Base-by-base conservation (phyloP, 2,329 filamentous ascomycete species). In the Fusarium irregulare region DNA sequence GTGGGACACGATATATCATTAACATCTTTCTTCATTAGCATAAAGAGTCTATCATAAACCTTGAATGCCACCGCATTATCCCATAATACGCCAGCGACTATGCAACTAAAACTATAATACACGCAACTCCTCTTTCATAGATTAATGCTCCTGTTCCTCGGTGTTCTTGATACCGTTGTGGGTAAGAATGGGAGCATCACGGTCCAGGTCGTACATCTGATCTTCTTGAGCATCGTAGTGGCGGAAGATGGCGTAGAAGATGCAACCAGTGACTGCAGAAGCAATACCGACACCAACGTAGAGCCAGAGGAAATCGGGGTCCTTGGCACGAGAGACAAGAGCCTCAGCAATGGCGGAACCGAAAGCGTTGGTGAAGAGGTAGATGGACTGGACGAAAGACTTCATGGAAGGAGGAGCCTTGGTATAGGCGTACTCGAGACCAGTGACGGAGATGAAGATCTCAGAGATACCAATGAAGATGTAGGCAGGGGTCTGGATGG, bases 391-490 rank as follows among this genome's bases (percentile, higher is more conserved):
- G 30, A 88, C 82, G 82, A 88, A 88, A 1, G 86, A 88, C 77
- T 89, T 87, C 89, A 93, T 92, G 76, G 84, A 88, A 44, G 86
- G 85, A 3, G 91, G 91, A 0, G 91, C 91, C 79, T 93, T 92
- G 74, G 89, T 92, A 79, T 89, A 93, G 20, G 90, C 91, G 71
- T 93, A 92, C 77, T 93, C 91, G 13, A 92, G 85, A 65, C 88
- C 88, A 2, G 90, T 91, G 65, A 93, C 88, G 13, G 87, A 90
- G 48, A 87, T 87, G 73, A 90, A 87, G 60, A 90, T 89, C 76
- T 91, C 88, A 0, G 86, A 83, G 16, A 88, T 78, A 21, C 85
- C 87, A 28, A 89, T 86, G 48, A 89, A 82, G 49, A 90, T 76
- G 21, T 88, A 86, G 30, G 86, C 88, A 14, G 89, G 82, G 0